These are phyloP conservation scores for Fusarium torulosum DNA, from an alignment of 2,329 filamentous ascomycete species.

Conservation along the genomic window DNA sequence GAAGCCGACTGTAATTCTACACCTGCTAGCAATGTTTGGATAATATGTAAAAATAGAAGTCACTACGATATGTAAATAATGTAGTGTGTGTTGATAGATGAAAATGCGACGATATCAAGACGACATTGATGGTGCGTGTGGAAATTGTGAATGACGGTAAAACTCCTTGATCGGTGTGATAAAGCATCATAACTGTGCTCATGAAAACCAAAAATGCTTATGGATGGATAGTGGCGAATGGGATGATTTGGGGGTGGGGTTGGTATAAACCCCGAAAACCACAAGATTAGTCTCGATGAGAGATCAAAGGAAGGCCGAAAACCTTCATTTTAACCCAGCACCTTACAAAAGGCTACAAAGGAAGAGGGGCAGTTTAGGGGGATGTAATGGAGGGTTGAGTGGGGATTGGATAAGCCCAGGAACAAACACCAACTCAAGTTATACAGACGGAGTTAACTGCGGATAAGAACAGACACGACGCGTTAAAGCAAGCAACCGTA, in stretches of 20 bases:
- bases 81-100: slow-evolving; percentile 47
- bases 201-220: slow-evolving; percentile 13
- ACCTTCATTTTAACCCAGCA: slow-evolving; percentile 40
- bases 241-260: slow-evolving; percentile 33
- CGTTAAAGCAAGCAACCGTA: not conserved
- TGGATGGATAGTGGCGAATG: slow-evolving; percentile 35
- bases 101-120: slow-evolving; percentile 36
- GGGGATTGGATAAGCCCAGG: slow-evolving; percentile 10
- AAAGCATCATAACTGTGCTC: slow-evolving; percentile 21
- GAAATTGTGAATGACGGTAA: slow-evolving; percentile 17
- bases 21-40: slow-evolving; percentile 19
- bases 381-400: slow-evolving; percentile 34
- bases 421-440: slow-evolving; percentile 29
- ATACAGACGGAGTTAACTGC: slow-evolving; percentile 17
- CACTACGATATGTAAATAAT: slow-evolving; percentile 32
- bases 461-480: slow-evolving; percentile 2
- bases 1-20: slow-evolving; percentile 52
- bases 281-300: slow-evolving; percentile 31
- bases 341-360: not conserved
- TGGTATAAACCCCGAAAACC: slow-evolving; percentile 46
- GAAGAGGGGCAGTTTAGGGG: slow-evolving; percentile 26
- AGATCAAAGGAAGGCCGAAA: slow-evolving; percentile 29
- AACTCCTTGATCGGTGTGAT: slow-evolving; percentile 20
- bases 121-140: slow-evolving; percentile 16
- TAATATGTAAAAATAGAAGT: slow-evolving; percentile 48